Conservation (phyloP, 2,329 filamentous ascomycete genomes). For the Botrytis aclada region DNA sequence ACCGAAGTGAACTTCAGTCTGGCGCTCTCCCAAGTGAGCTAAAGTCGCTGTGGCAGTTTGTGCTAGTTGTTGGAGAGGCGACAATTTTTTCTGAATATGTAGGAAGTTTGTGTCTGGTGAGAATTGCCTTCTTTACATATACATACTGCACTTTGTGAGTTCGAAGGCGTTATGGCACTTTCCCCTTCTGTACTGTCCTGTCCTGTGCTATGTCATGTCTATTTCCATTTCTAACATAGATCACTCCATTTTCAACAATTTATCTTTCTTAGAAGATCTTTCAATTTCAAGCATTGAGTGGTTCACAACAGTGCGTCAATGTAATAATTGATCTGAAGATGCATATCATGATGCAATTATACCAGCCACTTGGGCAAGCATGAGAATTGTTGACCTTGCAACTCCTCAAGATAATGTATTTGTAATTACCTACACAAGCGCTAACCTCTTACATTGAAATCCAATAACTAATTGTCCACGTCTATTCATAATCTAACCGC, state of each 20-base stretch:
- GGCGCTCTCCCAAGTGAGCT: slow-evolving; percentile 23
- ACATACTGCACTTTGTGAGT: neutral
- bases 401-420: neutral
- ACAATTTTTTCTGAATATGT: fast-evolving
- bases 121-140: neutral
- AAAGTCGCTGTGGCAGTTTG: slow-evolving; percentile 17
- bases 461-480: neutral
- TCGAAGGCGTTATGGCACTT: too few relatives aligned
- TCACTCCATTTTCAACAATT: neutral
- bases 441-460: neutral
- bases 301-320: neutral
- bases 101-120: fast-evolving
- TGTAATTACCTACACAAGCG: neutral
- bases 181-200: too few relatives aligned
- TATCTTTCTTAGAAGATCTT: neutral
- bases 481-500: neutral
- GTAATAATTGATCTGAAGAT: neutral
- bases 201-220: neutral
- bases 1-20: slow-evolving; percentile 22
- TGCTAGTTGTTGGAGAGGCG: fast-evolving
- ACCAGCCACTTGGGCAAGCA: slow-evolving; percentile 1
- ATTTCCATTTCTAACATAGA: neutral
- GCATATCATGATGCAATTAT: neutral
- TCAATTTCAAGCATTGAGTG: neutral
- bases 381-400: neutral